Percentiles rank a stretch among this genome's conserved stretches.
Conservation (phyloP, 345 rosid genomes). For the Pistacia integerrima region DNA sequence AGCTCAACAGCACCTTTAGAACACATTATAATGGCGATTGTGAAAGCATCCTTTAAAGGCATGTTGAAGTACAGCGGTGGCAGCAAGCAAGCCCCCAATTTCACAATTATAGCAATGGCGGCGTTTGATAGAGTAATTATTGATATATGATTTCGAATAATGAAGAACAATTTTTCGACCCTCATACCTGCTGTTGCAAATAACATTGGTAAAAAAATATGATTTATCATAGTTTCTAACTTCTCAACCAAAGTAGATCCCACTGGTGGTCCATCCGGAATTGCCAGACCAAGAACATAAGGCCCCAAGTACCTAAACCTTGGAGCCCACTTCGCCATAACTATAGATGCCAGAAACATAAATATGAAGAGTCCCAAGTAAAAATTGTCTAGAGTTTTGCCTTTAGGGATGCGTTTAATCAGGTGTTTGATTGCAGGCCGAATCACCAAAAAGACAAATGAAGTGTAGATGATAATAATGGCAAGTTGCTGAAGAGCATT, state of each 20-base stretch:
- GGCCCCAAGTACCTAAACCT: background rate
- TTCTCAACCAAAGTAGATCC: conserved; percentile 32
- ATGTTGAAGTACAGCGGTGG: conserved; percentile 42
- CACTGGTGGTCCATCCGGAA: conserved; percentile 33
- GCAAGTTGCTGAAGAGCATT: background rate
- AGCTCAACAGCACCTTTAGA: conserved; percentile 52
- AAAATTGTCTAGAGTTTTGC: background rate
- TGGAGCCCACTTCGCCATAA: background rate
- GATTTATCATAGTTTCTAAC: conserved; percentile 13
- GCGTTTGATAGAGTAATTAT: background rate
- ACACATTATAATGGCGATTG: conserved; percentile 51
- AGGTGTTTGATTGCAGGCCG: background rate
- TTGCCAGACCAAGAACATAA: conserved; percentile 18
- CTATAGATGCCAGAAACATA: background rate
- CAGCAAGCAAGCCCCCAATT: conserved; percentile 33
- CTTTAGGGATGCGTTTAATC: conserved; percentile 1
- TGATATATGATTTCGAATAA: background rate
- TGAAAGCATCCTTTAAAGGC: conserved; percentile 47
- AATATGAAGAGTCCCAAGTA: background rate
- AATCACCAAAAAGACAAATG: background rate
- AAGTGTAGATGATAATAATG: background rate
- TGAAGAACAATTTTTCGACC: conserved; percentile 2
- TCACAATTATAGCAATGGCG: conserved; percentile 28
- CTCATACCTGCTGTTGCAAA: conserved; percentile 22
- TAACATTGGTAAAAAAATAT: conserved; percentile 21